A percentile compares a stretch with the other conserved stretches of the same genome.
Conservation (phyloP, 768 basidiomycete species). For the Lactifluus volemus region DNA sequence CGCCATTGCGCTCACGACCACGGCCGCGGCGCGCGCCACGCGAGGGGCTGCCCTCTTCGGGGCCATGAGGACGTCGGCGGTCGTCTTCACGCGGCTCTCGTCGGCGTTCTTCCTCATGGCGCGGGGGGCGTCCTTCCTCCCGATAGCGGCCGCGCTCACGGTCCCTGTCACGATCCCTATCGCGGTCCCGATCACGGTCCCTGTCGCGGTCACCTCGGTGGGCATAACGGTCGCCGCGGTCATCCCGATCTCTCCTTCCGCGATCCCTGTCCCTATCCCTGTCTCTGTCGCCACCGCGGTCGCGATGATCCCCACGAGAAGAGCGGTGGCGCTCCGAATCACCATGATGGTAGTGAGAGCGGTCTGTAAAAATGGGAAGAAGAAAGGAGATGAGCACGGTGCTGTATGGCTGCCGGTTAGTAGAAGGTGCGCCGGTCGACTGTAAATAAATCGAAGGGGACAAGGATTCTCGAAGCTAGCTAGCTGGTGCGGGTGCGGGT, state of each 20-base stretch:
- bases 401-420: constrained; percentile 12
- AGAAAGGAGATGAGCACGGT: constrained; percentile 17
- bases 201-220: constrained; percentile 27
- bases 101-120: constrained; percentile 35
- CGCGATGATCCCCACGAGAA: constrained; percentile 25
- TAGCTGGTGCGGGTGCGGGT: constrained; percentile 22
- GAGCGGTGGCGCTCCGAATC: constrained; percentile 23
- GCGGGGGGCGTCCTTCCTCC: constrained; percentile 22
- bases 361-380: constrained; percentile 18
- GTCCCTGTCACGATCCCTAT: constrained; percentile 30
- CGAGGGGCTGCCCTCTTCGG: constrained; percentile 30
- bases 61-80: constrained; percentile 22
- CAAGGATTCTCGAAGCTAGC: constrained; percentile 19
- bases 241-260: constrained; percentile 21
- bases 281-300: constrained; percentile 28
- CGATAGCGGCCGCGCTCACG: constrained; percentile 40
- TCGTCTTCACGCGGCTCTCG: constrained; percentile 31
- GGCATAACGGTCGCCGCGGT: constrained; percentile 24
- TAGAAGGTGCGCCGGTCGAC: constrained; percentile 12
- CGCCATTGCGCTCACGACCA: constrained; percentile 44
- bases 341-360: constrained; percentile 20
- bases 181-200: constrained; percentile 33
- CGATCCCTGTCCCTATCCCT: constrained; percentile 27
- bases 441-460: constrained; percentile 17
- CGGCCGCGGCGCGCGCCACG: constrained; percentile 38